A percentile compares a stretch with the other conserved stretches of the same genome.
Conservation (phyloP, 768 basidiomycete species). For the Suillus spraguei region DNA sequence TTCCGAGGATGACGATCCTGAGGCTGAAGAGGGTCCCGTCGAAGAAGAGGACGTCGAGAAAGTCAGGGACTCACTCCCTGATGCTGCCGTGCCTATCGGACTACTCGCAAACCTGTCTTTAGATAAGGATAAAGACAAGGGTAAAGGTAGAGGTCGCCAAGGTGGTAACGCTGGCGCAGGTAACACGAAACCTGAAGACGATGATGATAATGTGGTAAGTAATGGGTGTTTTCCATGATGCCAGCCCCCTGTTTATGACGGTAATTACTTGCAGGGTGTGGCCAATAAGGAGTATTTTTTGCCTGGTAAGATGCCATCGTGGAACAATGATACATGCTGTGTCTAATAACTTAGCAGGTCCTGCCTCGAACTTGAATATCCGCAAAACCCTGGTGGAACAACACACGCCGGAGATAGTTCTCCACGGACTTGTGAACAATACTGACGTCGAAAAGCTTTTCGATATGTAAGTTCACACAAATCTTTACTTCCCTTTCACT, state of each 20-base stretch:
- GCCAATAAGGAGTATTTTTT: conserved; percentile 81
- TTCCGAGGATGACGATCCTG: conserved; percentile 42
- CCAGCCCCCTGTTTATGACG: conserved; percentile 4
- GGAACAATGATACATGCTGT: background rate
- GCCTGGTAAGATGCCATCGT: conserved; percentile 54
- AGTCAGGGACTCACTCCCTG: conserved; percentile 56
- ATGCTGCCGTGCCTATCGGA: conserved; percentile 73
- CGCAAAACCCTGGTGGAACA: conserved; percentile 75
- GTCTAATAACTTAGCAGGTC: conserved; percentile 42
- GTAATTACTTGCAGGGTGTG: conserved; percentile 55
- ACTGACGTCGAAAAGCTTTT: conserved; percentile 85
- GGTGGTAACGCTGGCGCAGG: conserved; percentile 12
- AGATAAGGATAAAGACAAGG: conserved; percentile 50
- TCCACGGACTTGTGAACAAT: conserved; percentile 77
- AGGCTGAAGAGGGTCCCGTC: conserved; percentile 32
- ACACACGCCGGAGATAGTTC: conserved; percentile 79
- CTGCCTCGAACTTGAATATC: conserved; percentile 69
- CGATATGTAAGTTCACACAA: conserved; percentile 59
- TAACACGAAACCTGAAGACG: conserved; percentile 40
- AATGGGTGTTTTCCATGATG: conserved; percentile 10
- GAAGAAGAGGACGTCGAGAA: conserved; percentile 48
- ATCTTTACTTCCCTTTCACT: background rate
- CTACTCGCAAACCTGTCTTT: conserved; percentile 74
- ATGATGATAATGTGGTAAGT: conserved; percentile 67
- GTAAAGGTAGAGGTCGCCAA: conserved; percentile 40